phyloP scores from a whole-genome alignment of 1,284 basidiomycete species.

The Chiua sp. region DNA sequence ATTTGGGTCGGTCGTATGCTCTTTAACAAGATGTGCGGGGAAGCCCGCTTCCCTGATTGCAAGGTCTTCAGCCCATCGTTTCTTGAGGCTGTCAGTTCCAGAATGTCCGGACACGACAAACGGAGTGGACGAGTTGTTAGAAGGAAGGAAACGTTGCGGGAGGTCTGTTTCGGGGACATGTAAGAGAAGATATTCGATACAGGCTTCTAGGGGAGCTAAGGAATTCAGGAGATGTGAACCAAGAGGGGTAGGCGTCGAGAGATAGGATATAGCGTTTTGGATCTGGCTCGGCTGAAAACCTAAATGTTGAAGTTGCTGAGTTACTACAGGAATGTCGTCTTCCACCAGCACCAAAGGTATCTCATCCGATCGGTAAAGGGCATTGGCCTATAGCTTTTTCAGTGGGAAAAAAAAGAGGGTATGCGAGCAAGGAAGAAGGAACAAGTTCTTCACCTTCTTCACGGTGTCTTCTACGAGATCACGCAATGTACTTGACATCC shows the following conservation, averaged over 20 bases:
- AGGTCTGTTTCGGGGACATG: slow-evolving; percentile 82
- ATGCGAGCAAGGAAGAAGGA: background rate
- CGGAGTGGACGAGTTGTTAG: slow-evolving; percentile 68
- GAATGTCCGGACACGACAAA: slow-evolving; percentile 69
- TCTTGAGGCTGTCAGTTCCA: slow-evolving; percentile 68
- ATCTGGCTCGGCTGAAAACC: slow-evolving; percentile 62
- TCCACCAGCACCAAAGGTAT: slow-evolving; percentile 51
- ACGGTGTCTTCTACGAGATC: slow-evolving; percentile 85
- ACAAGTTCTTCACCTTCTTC: slow-evolving; percentile 60
- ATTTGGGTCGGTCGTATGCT: slow-evolving; percentile 47
- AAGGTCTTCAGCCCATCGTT: slow-evolving; percentile 84
- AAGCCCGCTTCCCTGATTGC: slow-evolving; percentile 87
- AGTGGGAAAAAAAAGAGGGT: slow-evolving; percentile 10
- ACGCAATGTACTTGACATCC: slow-evolving; percentile 79
- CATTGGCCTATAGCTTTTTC: slow-evolving; percentile 51
- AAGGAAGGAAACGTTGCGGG: slow-evolving; percentile 65
- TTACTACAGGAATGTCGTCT: slow-evolving; percentile 46
- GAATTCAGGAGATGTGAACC: slow-evolving; percentile 55
- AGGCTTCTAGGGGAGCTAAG: slow-evolving; percentile 63
- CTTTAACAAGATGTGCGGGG: slow-evolving; percentile 74
- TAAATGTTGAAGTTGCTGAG: slow-evolving; percentile 55
- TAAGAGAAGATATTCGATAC: slow-evolving; percentile 78
- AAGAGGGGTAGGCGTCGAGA: slow-evolving; percentile 58
- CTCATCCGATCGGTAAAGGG: slow-evolving; percentile 57
- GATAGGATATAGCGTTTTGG: slow-evolving; percentile 53